Evolutionary conservation across 306 rosid genomes (phyloP), one percentile per base, ranked within the genome.

Genomic region (Biancaea sappan): DNA sequence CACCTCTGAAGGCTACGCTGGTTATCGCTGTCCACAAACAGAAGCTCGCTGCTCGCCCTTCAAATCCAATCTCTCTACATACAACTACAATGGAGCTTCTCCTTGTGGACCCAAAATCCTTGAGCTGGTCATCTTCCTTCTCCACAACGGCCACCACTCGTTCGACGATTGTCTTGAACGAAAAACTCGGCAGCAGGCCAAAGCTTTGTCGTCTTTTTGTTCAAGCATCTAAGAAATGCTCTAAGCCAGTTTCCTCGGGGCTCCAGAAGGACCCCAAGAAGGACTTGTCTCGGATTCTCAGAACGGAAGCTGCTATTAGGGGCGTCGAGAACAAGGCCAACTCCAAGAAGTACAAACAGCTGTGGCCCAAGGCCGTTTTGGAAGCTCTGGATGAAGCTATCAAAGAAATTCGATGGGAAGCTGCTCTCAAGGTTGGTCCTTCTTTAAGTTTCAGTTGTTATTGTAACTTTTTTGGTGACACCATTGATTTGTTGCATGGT

Each of bases 301-400:
- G 97, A 72, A 94, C 89, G 1, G 98, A 94, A 67, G 90, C 97
- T 7, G 97, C 98, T 2, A 84, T 94, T n/a, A 76, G 24, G 62
- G 89, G 89, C 29, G 79, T 94, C 2, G 85, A 78, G 77, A 85
- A 80, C 57, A 94, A 94, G 77, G 89, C 81, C 4, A 86, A 84
- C 47, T 89, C 98, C 1, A 84, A 73, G 73, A 88, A 86, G 84
- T 79, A 89, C 75, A 85, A 66, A 7, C 91, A 83, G 38, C 80
- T 94, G 1, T 91, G 91, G 92, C 98, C 98, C 6, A 91, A 88
- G 67, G 82, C 97, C 41, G 88, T 94, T 75, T 82, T 94, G 69
- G 92, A 91, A 84, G 92, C 96, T 50, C 71, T 94, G 69, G 87
- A 94, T 29, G 94, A 94, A 7, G 97, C 98, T 24, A 79, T 91